phyloP scores from a whole-genome alignment of 371 early-diverging fungal species.

The Gilbertella persicaria region DNA sequence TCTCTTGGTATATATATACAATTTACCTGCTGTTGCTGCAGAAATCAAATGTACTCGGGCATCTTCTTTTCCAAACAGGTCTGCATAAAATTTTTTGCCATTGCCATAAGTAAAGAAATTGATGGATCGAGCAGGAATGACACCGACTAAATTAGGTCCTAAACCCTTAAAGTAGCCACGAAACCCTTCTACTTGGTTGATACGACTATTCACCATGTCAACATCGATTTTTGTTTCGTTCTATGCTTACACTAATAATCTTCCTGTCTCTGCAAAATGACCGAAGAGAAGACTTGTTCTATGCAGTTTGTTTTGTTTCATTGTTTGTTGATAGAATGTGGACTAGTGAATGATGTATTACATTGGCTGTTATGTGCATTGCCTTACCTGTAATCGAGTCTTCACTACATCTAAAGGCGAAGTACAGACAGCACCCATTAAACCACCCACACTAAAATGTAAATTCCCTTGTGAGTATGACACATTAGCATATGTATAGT shows the following conservation, averaged over 20 bases:
- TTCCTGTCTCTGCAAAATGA: constrained; percentile 54
- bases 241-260: constrained; percentile 50
- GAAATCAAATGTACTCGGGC: constrained; percentile 79
- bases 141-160: constrained; percentile 92
- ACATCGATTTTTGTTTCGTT: background rate
- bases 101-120: constrained; percentile 91
- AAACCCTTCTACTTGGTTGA: constrained; percentile 82
- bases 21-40: constrained; percentile 80
- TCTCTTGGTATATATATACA: background rate
- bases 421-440: constrained; percentile 82
- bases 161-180: constrained; percentile 91
- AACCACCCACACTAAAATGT: constrained; percentile 56
- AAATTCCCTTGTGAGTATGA: background rate
- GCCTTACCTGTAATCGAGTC: constrained; percentile 79
- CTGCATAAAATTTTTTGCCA: constrained; percentile 79
- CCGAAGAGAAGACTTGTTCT: constrained; percentile 31
- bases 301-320: constrained; percentile 8
- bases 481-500: background rate
- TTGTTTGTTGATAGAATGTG: constrained; percentile 35
- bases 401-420: constrained; percentile 92
- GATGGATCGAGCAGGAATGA: constrained; percentile 91
- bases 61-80: constrained; percentile 79
- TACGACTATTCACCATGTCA: constrained; percentile 42
- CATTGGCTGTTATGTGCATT: background rate
- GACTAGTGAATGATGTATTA: constrained; percentile 17